Evolutionary conservation across 169 alveolate genomes (phyloP), one percentile per base, ranked within the genome.

Genomic region (Eimeria sp.): DNA sequence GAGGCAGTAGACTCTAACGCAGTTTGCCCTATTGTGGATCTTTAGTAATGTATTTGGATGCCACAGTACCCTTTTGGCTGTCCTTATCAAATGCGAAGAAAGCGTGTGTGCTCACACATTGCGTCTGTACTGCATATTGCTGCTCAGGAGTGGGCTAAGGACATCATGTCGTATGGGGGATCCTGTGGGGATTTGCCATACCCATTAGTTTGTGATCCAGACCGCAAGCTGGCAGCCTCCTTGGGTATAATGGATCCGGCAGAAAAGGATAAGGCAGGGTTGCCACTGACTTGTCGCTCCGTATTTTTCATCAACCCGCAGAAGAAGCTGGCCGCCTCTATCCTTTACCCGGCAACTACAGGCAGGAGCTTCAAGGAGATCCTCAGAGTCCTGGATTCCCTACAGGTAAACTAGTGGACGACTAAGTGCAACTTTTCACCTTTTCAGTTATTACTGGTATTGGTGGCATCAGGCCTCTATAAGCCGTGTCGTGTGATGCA

Each of bases 311-410:
- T 98, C 70, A 97, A 97, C 54, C 97, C 98, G 10, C 96, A 97
- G 61, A 93, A 89, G 91, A 94, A 45, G 76, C 91, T 98, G 13
- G 97, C 96, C 82, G 96, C 97, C 22, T 82, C 96, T 58, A 87
- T 95, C 30, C 92, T 97, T 16, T 98, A 98, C 95, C 98, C 98
- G 10, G 98, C 98, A 6, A 97, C 98, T 40, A 97, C 97, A 5
- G 98, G 98, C n/a, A 45, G 98, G 63, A 96, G 95, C 95, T 97
- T 97, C 78, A 89, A 84, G n/a, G 98, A 98, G 65, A 89, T 98
- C 88, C 95, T 97, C 34, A 73, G 98, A 30, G 98, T 96, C 27
- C 94, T 97, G 49, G 98, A 97, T 92, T 96, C 98, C 14, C 95
- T 97, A 51, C 98, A 97, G 97, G 96, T 96, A 86, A 14, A 14